Percentiles rank a stretch among this genome's conserved stretches.
phyloP scores from a whole-genome alignment of 2,329 filamentous ascomycete genomes.

The Aspergillus oerlinghausenensis region DNA sequence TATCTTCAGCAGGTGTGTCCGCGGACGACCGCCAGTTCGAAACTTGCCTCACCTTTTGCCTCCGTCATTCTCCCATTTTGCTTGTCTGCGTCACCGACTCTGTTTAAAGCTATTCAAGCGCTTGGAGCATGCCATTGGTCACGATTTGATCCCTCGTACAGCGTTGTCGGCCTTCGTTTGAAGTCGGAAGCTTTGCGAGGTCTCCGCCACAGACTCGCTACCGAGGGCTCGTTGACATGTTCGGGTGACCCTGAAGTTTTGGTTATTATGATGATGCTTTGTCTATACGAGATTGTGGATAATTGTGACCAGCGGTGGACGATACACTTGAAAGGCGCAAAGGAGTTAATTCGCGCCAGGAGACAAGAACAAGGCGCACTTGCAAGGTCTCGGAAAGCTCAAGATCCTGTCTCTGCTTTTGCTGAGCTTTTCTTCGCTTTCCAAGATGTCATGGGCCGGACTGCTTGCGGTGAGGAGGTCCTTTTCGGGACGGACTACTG shows the following conservation, averaged over 20 bases:
- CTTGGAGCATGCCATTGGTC: slow-evolving; percentile 38
- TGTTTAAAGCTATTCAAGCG: slow-evolving; percentile 37
- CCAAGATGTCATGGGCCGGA: slow-evolving; percentile 49
- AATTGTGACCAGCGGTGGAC: slow-evolving; percentile 45
- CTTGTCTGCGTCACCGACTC: slow-evolving; percentile 32
- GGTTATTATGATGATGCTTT: slow-evolving; percentile 45
- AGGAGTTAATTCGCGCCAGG: slow-evolving; percentile 43
- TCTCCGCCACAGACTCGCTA: slow-evolving; percentile 31
- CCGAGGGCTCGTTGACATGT: slow-evolving; percentile 23
- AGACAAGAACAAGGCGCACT: slow-evolving; percentile 20
- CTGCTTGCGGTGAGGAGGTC: slow-evolving; percentile 46
- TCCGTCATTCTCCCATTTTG: slow-evolving; percentile 38
- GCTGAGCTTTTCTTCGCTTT: slow-evolving; percentile 49
- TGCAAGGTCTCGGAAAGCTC: slow-evolving; percentile 6
- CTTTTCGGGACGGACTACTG: slow-evolving; percentile 48
- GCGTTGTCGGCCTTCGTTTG: slow-evolving; percentile 31
- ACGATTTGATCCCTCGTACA: slow-evolving; percentile 26
- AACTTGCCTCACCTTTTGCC: slow-evolving; percentile 34
- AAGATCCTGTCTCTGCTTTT: slow-evolving; percentile 30
- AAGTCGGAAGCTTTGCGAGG: slow-evolving; percentile 35
- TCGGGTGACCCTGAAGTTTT: slow-evolving; percentile 33
- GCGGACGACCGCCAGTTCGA: slow-evolving; percentile 36
- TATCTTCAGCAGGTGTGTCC: slow-evolving; percentile 40
- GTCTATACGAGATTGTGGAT: slow-evolving; percentile 43
- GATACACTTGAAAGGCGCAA: slow-evolving; percentile 45